Conservation (phyloP, 345 rosid species). For the Brassica cretica region DNA sequence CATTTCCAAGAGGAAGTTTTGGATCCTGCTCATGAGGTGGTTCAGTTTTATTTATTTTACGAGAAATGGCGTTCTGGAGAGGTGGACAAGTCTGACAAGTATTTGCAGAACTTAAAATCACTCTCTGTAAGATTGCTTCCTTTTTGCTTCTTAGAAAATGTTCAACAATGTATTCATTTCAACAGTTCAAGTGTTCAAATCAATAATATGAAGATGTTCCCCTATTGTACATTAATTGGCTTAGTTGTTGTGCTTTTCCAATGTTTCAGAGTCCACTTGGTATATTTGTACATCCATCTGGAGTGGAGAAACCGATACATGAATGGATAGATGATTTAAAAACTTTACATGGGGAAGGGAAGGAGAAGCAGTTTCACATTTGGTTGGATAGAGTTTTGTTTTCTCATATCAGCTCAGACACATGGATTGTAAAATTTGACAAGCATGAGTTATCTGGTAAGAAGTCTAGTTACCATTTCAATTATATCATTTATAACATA, state of each 20-base stretch:
- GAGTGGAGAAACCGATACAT: conserved; percentile 59
- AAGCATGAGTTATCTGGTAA: conserved; percentile 76
- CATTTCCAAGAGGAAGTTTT: conserved; percentile 33
- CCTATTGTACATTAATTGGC: not conserved
- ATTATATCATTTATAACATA: not conserved
- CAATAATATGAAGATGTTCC: not conserved
- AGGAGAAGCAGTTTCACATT: conserved; percentile 49
- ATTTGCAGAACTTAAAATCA: conserved; percentile 58
- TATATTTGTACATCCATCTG: conserved; percentile 68
- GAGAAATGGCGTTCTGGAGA: conserved; percentile 93
- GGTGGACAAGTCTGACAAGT: conserved; percentile 59
- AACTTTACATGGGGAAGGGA: conserved; percentile 54
- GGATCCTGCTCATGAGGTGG: conserved; percentile 55
- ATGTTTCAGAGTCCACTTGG: conserved; percentile 63
- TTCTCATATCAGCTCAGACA: conserved; percentile 55
- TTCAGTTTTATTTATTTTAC: conserved; percentile 63
- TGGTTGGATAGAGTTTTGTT: conserved; percentile 69
- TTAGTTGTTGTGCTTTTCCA: not conserved
- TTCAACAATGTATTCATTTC: too few relatives aligned
- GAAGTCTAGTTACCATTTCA: conserved; percentile 1
- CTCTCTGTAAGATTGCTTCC: conserved; percentile 53
- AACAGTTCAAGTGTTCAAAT: not conserved
- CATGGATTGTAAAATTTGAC: conserved; percentile 75
- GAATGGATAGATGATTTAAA: conserved; percentile 51
- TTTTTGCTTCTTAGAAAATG: not conserved